Evolutionary conservation across 2,329 filamentous ascomycete species (phyloP).

Genomic region (Chalaropsis ovoidea): DNA sequence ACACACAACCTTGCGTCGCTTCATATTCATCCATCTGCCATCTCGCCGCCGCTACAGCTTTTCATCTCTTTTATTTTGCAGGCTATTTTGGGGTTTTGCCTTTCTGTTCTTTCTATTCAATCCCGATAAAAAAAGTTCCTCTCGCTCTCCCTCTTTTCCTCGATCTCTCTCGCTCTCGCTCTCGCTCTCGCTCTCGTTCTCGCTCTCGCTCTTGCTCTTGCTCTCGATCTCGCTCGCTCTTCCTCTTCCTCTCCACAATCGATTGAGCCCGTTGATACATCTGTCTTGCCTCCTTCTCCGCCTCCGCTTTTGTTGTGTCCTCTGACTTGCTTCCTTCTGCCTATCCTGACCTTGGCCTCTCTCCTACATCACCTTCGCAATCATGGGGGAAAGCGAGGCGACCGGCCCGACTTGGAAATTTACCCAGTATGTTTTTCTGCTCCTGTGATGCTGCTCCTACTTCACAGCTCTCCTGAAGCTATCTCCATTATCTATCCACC

Average conservation of each 20-base stretch:
- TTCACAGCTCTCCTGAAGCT: background rate
- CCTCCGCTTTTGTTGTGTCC: background rate
- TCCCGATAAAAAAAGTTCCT: slow-evolving; percentile 15
- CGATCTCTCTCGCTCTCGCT: background rate
- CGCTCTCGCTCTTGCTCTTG: slow-evolving; percentile 11
- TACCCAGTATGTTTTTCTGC: slow-evolving; percentile 67
- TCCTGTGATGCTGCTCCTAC: background rate
- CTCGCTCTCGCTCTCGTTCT: background rate
- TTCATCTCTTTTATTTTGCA: slow-evolving; percentile 9
- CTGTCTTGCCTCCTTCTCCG: slow-evolving; percentile 1
- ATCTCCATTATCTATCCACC: background rate
- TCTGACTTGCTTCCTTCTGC: background rate
- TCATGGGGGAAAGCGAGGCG: slow-evolving; percentile 94
- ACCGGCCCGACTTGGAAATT: slow-evolving; percentile 98
- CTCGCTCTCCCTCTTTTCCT: slow-evolving; percentile 1
- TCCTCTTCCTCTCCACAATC: background rate
- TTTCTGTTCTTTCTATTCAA: slow-evolving; percentile 6
- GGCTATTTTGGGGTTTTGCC: background rate
- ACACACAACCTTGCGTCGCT: slow-evolving; percentile 4
- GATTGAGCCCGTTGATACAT: background rate
- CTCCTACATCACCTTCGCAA: slow-evolving; percentile 48
- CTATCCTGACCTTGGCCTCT: slow-evolving; percentile 9
- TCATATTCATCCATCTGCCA: slow-evolving; percentile 9
- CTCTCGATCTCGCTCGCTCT: slow-evolving; percentile 2
- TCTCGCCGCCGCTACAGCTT: slow-evolving; percentile 2